phyloP scores from a whole-genome alignment of 257 asterid genomes.

The Vinca minor region DNA sequence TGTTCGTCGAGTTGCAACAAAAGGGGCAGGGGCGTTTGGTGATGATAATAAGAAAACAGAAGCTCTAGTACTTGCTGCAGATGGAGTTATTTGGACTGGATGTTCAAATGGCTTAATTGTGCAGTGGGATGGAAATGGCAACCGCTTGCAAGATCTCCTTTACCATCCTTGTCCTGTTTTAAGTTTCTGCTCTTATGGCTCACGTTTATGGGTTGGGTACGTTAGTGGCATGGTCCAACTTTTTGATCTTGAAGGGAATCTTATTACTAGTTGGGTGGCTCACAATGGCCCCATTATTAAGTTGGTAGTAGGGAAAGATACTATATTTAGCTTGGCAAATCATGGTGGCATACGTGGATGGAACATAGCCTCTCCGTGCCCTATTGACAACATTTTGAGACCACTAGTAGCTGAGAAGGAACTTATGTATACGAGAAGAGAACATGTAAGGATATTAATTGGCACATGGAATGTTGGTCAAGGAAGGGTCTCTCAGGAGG shows the following conservation, averaged over 20 bases:
- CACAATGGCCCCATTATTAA: slow-evolving; percentile 73
- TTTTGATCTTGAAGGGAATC: slow-evolving; percentile 73
- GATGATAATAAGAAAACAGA: slow-evolving; percentile 78
- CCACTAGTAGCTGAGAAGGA: slow-evolving; percentile 45
- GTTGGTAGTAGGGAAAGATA: slow-evolving; percentile 54
- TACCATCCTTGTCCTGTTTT: slow-evolving; percentile 74
- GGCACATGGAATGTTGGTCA: slow-evolving; percentile 99
- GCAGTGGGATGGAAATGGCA: slow-evolving; percentile 97
- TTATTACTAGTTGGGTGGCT: slow-evolving; percentile 65
- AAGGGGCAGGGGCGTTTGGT: slow-evolving; percentile 58
- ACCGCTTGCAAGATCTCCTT: slow-evolving; percentile 57
- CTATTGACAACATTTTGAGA: slow-evolving; percentile 55
- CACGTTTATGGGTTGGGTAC: slow-evolving; percentile 80
- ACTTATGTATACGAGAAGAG: slow-evolving; percentile 40
- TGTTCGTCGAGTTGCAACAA: slow-evolving; percentile 79
- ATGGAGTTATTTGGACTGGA: slow-evolving; percentile 87
- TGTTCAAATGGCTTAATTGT: slow-evolving; percentile 73
- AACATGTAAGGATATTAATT: slow-evolving; percentile 50
- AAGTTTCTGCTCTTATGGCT: slow-evolving; percentile 60
- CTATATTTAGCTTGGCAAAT: slow-evolving; percentile 71
- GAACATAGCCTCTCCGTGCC: slow-evolving; percentile 82
- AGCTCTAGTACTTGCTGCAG: slow-evolving; percentile 58
- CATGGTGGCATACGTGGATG: slow-evolving; percentile 98
- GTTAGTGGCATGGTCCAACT: slow-evolving; percentile 72
- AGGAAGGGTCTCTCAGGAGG: slow-evolving; percentile 85